These are phyloP conservation scores for Pyrenopolyporus hunteri DNA, from an alignment of 495 filamentous ascomycete genomes.

Conservation along the genomic window DNA sequence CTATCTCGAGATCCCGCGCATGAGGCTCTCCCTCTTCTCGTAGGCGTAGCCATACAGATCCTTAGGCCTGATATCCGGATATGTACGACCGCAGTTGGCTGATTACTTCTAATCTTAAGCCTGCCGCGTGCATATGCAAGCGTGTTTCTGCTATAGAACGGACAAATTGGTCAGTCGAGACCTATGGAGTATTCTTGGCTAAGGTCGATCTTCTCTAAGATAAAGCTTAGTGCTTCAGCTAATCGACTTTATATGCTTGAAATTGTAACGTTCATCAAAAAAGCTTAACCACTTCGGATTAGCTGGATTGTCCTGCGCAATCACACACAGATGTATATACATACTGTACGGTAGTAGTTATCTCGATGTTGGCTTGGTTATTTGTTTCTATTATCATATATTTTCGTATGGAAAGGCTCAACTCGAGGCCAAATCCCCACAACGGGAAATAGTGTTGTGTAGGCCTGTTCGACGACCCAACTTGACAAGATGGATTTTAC, in stretches of 20 bases:
- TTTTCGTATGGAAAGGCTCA: background rate
- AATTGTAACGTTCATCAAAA: background rate
- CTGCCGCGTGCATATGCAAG: slow-evolving; percentile 24
- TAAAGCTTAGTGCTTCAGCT: slow-evolving; percentile 21
- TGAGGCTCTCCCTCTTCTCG: slow-evolving; percentile 32
- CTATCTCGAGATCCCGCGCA: slow-evolving; percentile 32
- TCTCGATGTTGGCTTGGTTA: slow-evolving; percentile 3
- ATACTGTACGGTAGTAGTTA: background rate
- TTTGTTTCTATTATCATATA: slow-evolving; percentile 10
- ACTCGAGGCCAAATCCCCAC: slow-evolving; percentile 36
- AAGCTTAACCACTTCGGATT: slow-evolving; percentile 8
- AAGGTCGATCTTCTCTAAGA: slow-evolving; percentile 19
- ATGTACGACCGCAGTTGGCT: slow-evolving; percentile 23
- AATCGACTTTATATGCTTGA: slow-evolving; percentile 8
- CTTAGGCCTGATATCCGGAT: slow-evolving; percentile 23
- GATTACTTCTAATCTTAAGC: slow-evolving; percentile 18
- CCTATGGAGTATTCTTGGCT: slow-evolving; percentile 21
- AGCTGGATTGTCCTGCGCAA: background rate
- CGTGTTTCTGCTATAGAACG: slow-evolving; percentile 8
- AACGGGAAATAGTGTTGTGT: slow-evolving; percentile 12
- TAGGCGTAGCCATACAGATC: slow-evolving; percentile 14
- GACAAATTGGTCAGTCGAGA: slow-evolving; percentile 20
- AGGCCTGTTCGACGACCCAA: slow-evolving; percentile 31
- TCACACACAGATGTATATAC: background rate
- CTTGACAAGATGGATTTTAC: slow-evolving; percentile 20